Evolutionary conservation across 1,139 yeast genomes (phyloP), one percentile per base, ranked within the genome.

Genomic region (Tardiomyces blankii): DNA sequence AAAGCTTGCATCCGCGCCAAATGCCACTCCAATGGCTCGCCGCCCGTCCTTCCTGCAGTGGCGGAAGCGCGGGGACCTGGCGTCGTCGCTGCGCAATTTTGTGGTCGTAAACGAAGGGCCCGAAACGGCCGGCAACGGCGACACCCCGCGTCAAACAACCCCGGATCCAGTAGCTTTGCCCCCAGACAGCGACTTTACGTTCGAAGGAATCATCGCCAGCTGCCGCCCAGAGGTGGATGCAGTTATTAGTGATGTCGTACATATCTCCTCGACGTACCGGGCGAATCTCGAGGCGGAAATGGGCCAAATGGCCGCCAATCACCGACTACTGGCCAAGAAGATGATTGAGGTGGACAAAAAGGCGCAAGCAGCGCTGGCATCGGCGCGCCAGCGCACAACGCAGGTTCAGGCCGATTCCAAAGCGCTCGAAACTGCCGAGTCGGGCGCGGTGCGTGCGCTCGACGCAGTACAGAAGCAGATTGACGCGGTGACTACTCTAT

Each of bases 341-440:
- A 35, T 35, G 39, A 3, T 19, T 4, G 18, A 9, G 12, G 41
- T 38, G 21, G 39, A 44, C 64, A 80, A 30, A 30, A 9, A 5
- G 16, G 35, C 35, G 5, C 35, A 30, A 5, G n/a, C 35, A 5
- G 35, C 16, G 3, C 11, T 30, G 35, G n/a, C 35, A 9, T 13
- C 35, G n/a, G 16, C 35, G 5, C 35, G 35, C 35, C 35, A 30
- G 35, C 4, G 35, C 5, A 9, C 16, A 30, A 11, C 35, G n/a
- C 35, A 9, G 5, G 35, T 30, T 3, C 35, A 30, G 9, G n/a
- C 35, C 5, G 35, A 30, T 11, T 3, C 16, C 35, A 30, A 30
- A 11, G n/a, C 35, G n/a, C 35, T 30, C 5, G 35, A 30, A 9
- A 5, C 4, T 30, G 35, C n/a, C 4, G 35, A 30, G 16, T 12